These are phyloP conservation scores for Thermoascus crustaceus DNA, from an alignment of 2,329 filamentous ascomycete species.

Conservation along the genomic window DNA sequence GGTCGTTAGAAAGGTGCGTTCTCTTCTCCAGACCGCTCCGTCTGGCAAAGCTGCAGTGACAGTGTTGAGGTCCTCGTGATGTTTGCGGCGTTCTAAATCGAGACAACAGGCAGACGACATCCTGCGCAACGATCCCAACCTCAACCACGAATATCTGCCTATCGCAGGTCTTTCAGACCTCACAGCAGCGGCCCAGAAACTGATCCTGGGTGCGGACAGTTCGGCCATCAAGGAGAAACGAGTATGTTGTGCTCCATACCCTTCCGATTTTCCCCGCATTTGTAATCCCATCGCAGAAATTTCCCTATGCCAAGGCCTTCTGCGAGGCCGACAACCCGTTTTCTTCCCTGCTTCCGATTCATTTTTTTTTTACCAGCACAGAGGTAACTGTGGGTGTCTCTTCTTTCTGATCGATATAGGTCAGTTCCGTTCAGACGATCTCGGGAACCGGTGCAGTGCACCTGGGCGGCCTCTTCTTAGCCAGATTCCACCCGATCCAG, in stretches of 20 bases:
- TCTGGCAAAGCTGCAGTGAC: neutral
- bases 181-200: constrained; percentile 81
- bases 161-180: constrained; percentile 83
- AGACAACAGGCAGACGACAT: constrained; percentile 71
- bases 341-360: too few species aligned
- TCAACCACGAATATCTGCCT: constrained; percentile 97
- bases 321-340: too few species aligned
- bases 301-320: too few species aligned
- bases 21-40: neutral
- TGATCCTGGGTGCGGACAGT: constrained; percentile 73
- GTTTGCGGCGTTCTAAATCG: neutral
- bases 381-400: too few species aligned
- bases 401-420: constrained; percentile 28
- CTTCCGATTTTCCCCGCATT: too few species aligned
- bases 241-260: constrained; percentile 34
- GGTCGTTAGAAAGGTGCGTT: constrained; percentile 80
- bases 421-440: constrained; percentile 81
- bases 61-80: neutral
- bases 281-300: too few species aligned
- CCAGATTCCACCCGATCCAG: constrained; percentile 69
- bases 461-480: constrained; percentile 84
- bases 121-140: constrained; percentile 75
- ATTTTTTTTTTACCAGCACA: too few species aligned
- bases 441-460: constrained; percentile 95
- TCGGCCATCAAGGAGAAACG: constrained; percentile 79